Conservation (phyloP, 371 early-diverging fungal species). For the Mucor circinelloides region DNA sequence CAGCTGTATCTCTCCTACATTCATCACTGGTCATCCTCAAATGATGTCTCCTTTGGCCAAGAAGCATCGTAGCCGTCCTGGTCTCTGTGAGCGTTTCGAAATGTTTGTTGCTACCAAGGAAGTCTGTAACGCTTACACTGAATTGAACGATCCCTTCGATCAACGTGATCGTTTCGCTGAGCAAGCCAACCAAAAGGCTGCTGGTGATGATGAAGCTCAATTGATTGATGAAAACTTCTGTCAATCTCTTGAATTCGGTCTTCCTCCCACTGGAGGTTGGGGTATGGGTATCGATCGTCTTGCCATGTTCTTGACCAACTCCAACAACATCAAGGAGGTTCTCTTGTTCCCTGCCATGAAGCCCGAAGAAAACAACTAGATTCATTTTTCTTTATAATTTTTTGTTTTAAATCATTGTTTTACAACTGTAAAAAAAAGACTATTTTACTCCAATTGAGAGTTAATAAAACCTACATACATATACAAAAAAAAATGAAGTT, state of each 20-base stretch:
- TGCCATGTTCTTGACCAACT: constrained; percentile 99
- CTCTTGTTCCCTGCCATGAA: constrained; percentile 90
- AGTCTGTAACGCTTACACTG: constrained; percentile 98
- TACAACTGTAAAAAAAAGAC: background rate
- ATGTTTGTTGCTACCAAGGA: constrained; percentile 99
- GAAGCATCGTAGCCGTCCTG: constrained; percentile 90
- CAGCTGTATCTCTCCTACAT: constrained; percentile 95
- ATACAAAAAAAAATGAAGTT: no score
- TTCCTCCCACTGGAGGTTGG: constrained; percentile 99
- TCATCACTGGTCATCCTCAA: constrained; percentile 97
- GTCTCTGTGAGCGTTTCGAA: constrained; percentile 99
- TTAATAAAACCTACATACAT: background rate
- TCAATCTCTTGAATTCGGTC: constrained; percentile 97
- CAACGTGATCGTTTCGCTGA: constrained; percentile 97
- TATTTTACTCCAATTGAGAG: background rate
- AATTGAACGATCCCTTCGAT: constrained; percentile 98
- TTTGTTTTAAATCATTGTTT: background rate
- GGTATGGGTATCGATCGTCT: constrained; percentile 99
- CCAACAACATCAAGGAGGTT: constrained; percentile 88
- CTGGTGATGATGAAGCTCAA: constrained; percentile 99
- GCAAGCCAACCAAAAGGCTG: constrained; percentile 97
- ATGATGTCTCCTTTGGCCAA: constrained; percentile 99
- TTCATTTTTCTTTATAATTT: background rate
- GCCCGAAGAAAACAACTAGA: constrained; percentile 63
- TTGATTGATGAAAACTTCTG: constrained; percentile 98